Evolutionary conservation across 139 green algal species (phyloP), one percentile per base, ranked within the genome.

Genomic region (Nannochloris sp.): DNA sequence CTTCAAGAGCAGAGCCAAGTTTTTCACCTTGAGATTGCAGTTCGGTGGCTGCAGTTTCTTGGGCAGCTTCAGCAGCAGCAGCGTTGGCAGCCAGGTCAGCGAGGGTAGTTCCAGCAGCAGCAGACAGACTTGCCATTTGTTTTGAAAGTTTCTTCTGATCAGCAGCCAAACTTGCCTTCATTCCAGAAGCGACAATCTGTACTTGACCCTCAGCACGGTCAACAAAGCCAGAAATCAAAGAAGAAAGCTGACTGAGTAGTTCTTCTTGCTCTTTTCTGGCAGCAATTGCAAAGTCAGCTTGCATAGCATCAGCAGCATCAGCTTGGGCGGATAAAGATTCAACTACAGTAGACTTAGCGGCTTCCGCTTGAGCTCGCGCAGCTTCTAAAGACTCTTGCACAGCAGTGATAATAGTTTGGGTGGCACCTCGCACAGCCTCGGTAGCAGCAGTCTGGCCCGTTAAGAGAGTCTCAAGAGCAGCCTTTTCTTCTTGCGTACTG

Each of bases 171-270:
- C 56, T 59, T 13, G 6, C 19, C 13, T 44, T 27, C 13, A 73
- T 31, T 15, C 30, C 57, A 9, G 15, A 32, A 19, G 54, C 57
- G 0, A 60, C 38, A 0, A 8, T 36, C 44, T 67, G 61, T 36
- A 73, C 66, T n/a, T 73, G 46, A 36, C 54, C n/a, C 32, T 67
- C 66, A 3, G 66, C 45, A 29, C 64, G 56, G 39, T 60, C 36
- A 5, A 63, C 47, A 51, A 88, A 80, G 8, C 38, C 51, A 10
- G n/a, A 29, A 42, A 87, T 73, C 61, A 85, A 38, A 25, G 36
- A 47, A 1, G 8, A 34, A 15, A 89, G 67, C 55, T 81, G 67
- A 32, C 56, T 31, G 25, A 64, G 25, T 53, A 90, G 64, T 25
- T 42, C 63, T 5, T 44, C 46, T 56, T 83, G 71, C 42, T 77